Conservation (phyloP, 495 filamentous ascomycete species). For the Talaromyces borbonicus region DNA sequence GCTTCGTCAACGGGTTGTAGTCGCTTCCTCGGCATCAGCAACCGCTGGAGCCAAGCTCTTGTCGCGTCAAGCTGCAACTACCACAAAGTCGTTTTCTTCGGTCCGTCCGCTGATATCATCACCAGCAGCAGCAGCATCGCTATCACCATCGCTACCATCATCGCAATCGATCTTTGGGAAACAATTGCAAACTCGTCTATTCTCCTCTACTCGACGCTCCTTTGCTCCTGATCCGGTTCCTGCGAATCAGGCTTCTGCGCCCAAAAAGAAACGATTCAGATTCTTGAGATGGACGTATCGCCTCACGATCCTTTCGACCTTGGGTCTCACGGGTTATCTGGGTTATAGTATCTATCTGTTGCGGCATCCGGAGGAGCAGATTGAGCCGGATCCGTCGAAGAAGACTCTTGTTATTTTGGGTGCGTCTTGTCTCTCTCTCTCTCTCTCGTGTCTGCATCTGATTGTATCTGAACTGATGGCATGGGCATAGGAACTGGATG, state of each 20-base stretch:
- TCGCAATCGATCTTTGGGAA: not conserved
- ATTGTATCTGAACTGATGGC: not conserved
- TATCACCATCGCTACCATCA: constrained; percentile 19
- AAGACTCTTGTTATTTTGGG: constrained; percentile 96
- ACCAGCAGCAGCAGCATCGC: constrained; percentile 11
- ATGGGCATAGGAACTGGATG: constrained; percentile 70
- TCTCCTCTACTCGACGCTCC: constrained; percentile 22
- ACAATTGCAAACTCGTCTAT: too few species aligned
- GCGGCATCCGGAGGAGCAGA: constrained; percentile 73
- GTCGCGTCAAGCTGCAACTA: constrained; percentile 24
- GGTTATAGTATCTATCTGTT: constrained; percentile 74
- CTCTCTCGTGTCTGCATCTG: not conserved
- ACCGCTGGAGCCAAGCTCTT: constrained; percentile 23
- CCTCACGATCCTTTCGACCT: constrained; percentile 55
- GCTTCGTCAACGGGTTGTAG: constrained; percentile 2
- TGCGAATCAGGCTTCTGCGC: constrained; percentile 25
- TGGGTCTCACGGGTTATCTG: constrained; percentile 59
- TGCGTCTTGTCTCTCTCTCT: constrained; percentile 18
- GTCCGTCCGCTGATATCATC: too few species aligned
- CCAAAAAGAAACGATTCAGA: constrained; percentile 37
- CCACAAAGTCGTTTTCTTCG: constrained; percentile 11
- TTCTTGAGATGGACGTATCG: constrained; percentile 67
- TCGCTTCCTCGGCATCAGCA: constrained; percentile 6
- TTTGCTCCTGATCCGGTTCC: constrained; percentile 33
- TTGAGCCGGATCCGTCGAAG: constrained; percentile 73